These are phyloP conservation scores for Aspergillus terreus DNA, from an alignment of 2,329 filamentous ascomycete genomes.

Conservation along the genomic window DNA sequence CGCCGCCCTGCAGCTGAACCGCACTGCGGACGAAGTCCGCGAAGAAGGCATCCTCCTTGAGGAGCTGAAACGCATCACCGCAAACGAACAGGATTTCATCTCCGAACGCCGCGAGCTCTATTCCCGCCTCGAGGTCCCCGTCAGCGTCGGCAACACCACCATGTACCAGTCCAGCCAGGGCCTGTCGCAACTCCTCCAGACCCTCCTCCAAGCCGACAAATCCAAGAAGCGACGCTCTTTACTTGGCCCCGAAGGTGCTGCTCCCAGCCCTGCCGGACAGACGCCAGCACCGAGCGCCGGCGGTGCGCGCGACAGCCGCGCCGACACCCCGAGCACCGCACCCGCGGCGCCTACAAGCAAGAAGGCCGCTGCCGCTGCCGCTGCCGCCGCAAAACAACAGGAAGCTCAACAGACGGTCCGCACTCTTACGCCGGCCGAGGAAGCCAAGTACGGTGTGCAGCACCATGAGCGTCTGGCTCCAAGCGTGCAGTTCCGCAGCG, in stretches of 20 bases:
- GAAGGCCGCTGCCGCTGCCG: conserved; percentile 38
- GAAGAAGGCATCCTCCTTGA: conserved; percentile 88
- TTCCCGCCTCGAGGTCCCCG: conserved; percentile 78
- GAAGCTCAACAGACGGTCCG: conserved; percentile 55
- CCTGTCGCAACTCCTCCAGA: conserved; percentile 74
- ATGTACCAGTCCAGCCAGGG: conserved; percentile 79
- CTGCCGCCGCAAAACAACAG: conserved; percentile 25
- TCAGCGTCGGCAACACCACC: conserved; percentile 63
- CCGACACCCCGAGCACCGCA: conserved; percentile 32
- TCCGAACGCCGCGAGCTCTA: conserved; percentile 86
- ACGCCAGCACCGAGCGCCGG: conserved; percentile 37
- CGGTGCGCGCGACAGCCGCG: conserved; percentile 33
- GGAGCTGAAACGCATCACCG: conserved; percentile 87
- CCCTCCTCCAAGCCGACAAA: conserved; percentile 77
- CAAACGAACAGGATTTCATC: conserved; percentile 79
- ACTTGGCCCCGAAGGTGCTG: conserved; percentile 55
- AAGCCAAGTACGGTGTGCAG: conserved; percentile 76
- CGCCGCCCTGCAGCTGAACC: conserved; percentile 71
- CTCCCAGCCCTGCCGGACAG: conserved; percentile 53
- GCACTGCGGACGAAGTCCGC: conserved; percentile 80
- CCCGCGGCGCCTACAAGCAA: conserved; percentile 24
- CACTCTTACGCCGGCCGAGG: conserved; percentile 71
- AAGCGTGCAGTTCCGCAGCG: conserved; percentile 83
- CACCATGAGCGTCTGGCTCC: conserved; percentile 80
- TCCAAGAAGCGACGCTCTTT: conserved; percentile 80